These are phyloP conservation scores for Polymyxa betae DNA, from an alignment of 208 protist genomes.

Conservation along the genomic window DNA sequence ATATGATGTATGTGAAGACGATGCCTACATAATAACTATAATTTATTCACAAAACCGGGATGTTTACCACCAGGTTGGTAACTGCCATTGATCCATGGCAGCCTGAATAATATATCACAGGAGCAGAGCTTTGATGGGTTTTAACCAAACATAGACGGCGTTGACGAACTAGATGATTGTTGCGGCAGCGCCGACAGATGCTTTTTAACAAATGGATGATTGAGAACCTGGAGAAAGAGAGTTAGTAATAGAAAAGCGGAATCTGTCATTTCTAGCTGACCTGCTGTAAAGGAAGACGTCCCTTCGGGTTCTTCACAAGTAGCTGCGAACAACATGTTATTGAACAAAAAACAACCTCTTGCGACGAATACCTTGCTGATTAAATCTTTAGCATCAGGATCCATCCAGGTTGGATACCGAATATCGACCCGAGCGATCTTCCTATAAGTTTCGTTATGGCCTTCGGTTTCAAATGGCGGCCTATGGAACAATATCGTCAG, in stretches of 20 bases:
- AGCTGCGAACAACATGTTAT: conserved; percentile 25
- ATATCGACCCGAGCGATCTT: conserved; percentile 62
- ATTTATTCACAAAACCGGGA: no score
- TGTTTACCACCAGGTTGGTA: no score
- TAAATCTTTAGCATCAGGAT: conserved; percentile 61
- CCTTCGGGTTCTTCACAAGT: conserved; percentile 58
- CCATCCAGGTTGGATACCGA: conserved; percentile 60
- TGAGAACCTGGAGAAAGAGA: conserved; percentile 17
- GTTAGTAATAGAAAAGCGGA: background rate
- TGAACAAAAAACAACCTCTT: background rate
- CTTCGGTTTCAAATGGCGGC: conserved; percentile 68
- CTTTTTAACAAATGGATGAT: conserved; percentile 57
- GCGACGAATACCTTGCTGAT: conserved; percentile 63
- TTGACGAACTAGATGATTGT: no score
- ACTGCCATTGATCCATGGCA: no score
- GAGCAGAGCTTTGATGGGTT: no score
- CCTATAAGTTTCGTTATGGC: conserved; percentile 52
- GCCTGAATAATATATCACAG: no score
- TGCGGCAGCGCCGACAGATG: no score
- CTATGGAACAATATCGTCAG: conserved; percentile 53
- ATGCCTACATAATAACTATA: no score
- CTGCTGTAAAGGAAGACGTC: conserved; percentile 44
- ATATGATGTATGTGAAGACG: no score
- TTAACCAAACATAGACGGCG: no score
- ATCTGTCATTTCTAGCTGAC: background rate